phyloP scores from a whole-genome alignment of 768 basidiomycete genomes.

The Leccinum barrowsii region DNA sequence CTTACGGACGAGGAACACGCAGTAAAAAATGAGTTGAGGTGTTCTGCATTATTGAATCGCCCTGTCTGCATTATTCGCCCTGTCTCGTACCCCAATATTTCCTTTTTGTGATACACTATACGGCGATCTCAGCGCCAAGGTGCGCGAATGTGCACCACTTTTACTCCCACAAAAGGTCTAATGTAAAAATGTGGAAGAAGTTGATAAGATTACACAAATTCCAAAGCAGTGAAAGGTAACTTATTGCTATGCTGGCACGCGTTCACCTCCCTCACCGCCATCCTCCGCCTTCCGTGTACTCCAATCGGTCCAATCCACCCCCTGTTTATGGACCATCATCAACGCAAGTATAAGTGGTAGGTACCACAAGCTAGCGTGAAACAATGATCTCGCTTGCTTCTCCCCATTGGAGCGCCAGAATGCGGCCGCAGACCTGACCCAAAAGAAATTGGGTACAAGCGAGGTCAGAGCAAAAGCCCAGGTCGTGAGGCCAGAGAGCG shows the following conservation, averaged over 20 bases:
- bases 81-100: no score
- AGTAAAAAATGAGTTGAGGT: constrained; percentile 60
- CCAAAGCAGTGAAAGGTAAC: neutral
- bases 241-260: neutral
- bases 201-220: neutral
- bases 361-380: constrained; percentile 85
- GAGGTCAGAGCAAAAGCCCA: constrained; percentile 83
- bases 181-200: neutral
- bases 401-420: constrained; percentile 76
- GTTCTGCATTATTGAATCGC: neutral
- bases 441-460: constrained; percentile 70
- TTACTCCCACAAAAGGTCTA: neutral
- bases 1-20: constrained; percentile 78
- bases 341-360: constrained; percentile 83
- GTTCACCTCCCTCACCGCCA: neutral
- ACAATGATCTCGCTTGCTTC: constrained; percentile 73
- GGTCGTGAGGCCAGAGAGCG: constrained; percentile 89
- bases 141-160: neutral
- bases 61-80: no score
- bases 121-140: no score
- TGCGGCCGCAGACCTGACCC: constrained; percentile 61
- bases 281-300: neutral
- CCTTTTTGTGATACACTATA: no score
- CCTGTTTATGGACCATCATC: constrained; percentile 94
- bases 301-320: constrained; percentile 73